A percentile compares a stretch with the other conserved stretches of the same genome.
phyloP scores from a whole-genome alignment of 2,329 filamentous ascomycete species.

The Exophiala sp. region DNA sequence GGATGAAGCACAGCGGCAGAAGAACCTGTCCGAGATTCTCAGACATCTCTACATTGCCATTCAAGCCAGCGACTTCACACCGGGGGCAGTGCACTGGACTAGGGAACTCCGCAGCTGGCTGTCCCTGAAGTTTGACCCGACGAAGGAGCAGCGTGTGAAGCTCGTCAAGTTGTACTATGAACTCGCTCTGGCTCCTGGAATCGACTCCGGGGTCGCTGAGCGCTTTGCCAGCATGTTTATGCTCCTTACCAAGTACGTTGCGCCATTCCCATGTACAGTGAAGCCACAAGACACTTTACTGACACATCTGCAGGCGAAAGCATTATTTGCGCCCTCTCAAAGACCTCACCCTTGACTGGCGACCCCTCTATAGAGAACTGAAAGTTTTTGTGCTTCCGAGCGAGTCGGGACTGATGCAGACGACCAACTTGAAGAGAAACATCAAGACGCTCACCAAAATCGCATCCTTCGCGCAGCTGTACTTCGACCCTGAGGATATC shows the following conservation, averaged over 20 bases:
- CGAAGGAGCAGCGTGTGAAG: constrained; percentile 71
- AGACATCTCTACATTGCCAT: constrained; percentile 90
- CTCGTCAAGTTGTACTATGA: constrained; percentile 92
- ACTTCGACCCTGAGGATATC: constrained; percentile 84
- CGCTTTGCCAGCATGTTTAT: constrained; percentile 96
- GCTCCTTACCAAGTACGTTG: constrained; percentile 77
- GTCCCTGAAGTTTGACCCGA: constrained; percentile 94
- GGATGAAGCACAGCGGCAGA: constrained; percentile 68
- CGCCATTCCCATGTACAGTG: neutral
- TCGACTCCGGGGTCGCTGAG: constrained; percentile 75
- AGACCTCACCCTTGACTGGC: constrained; percentile 89
- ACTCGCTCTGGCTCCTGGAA: constrained; percentile 79
- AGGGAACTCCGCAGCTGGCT: constrained; percentile 93
- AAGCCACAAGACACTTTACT: constrained; percentile 15
- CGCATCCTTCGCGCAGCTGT: constrained; percentile 81
- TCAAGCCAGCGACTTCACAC: constrained; percentile 86
- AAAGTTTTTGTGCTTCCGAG: constrained; percentile 83
- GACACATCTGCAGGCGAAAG: constrained; percentile 61
- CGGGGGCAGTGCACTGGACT: constrained; percentile 93
- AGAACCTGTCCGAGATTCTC: constrained; percentile 76
- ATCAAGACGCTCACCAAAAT: constrained; percentile 76
- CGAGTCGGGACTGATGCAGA: constrained; percentile 63
- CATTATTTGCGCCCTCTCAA: constrained; percentile 88
- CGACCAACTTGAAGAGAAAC: constrained; percentile 58
- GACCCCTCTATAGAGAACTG: constrained; percentile 83